These are phyloP conservation scores for Coniferiporia sulphurascens DNA, from an alignment of 1,284 basidiomycete genomes.

Conservation along the genomic window DNA sequence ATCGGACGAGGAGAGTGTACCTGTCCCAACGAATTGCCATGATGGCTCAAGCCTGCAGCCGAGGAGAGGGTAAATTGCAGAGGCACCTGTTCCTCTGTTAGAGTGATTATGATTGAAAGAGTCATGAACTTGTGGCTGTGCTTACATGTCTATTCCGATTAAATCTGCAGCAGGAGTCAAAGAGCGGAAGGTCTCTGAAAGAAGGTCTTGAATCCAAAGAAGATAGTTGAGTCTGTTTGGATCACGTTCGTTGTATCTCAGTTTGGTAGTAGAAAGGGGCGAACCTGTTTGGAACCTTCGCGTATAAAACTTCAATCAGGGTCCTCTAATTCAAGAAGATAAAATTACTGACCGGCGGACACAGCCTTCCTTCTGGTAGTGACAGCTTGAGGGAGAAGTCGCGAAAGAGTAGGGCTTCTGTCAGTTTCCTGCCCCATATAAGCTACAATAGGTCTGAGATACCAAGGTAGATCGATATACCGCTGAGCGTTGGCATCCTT, in stretches of 20 bases:
- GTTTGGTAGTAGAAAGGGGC: background rate
- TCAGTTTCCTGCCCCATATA: conserved; percentile 52
- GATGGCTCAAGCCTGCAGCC: conserved; percentile 49
- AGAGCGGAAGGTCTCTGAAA: conserved; percentile 22
- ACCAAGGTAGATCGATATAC: conserved; percentile 31
- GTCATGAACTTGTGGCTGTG: conserved; percentile 12
- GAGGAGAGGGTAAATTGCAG: conserved; percentile 85
- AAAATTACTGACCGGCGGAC: conserved; percentile 66
- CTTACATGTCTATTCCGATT: conserved; percentile 42
- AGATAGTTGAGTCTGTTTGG: conserved; percentile 58
- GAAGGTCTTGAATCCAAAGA: conserved; percentile 66
- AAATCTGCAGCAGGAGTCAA: conserved; percentile 15
- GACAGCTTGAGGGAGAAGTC: conserved; percentile 67
- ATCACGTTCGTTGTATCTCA: background rate
- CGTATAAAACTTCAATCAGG: conserved; percentile 34
- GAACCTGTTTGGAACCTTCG: conserved; percentile 52
- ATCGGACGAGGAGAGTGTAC: conserved; percentile 33
- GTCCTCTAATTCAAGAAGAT: background rate
- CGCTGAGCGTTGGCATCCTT: conserved; percentile 63
- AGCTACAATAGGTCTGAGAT: background rate
- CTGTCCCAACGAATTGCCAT: conserved; percentile 69
- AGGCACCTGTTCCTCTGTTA: conserved; percentile 83
- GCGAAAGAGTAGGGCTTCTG: conserved; percentile 66
- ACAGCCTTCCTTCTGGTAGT: conserved; percentile 70
- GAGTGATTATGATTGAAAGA: conserved; percentile 27